Percentiles rank a stretch among this genome's conserved stretches.
Evolutionary conservation across 192 early-diverging fungal genomes (phyloP).

Genomic region (Coemansia reversa): DNA sequence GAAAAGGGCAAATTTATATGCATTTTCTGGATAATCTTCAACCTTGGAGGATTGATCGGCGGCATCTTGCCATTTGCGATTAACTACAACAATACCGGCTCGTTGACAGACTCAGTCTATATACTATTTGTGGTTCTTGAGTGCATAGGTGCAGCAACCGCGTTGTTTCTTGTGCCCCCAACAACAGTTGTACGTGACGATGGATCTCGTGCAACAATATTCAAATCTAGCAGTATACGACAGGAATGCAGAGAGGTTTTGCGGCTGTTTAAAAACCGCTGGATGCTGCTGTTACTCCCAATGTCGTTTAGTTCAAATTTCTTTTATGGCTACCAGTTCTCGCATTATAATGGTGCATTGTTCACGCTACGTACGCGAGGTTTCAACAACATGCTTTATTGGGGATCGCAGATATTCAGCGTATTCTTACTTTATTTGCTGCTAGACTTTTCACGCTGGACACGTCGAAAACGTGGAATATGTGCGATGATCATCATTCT

Average conservation of each 20-base stretch:
- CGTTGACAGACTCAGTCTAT: slow-evolving; percentile 68
- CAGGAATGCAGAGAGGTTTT: slow-evolving; percentile 61
- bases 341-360: slow-evolving; percentile 57
- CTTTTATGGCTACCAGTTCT: slow-evolving; percentile 78
- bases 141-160: slow-evolving; percentile 59
- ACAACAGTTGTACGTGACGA: slow-evolving; percentile 65
- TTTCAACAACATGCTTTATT: slow-evolving; percentile 78
- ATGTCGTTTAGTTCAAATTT: slow-evolving; percentile 76
- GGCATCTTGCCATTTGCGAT: slow-evolving; percentile 67
- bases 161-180: slow-evolving; percentile 61
- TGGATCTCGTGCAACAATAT: slow-evolving; percentile 62
- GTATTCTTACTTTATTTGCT: slow-evolving; percentile 63
- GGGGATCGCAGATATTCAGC: slow-evolving; percentile 73
- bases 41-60: slow-evolving; percentile 73
- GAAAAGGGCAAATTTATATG: slow-evolving; percentile 80
- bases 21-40: slow-evolving; percentile 83
- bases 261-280: slow-evolving; percentile 62
- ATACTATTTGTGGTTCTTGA: slow-evolving; percentile 72
- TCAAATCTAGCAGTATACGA: slow-evolving; percentile 56
- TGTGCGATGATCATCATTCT: slow-evolving; percentile 50
- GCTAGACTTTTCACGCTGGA: slow-evolving; percentile 58
- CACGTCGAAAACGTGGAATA: slow-evolving; percentile 63
- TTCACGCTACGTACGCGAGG: slow-evolving; percentile 69
- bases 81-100: slow-evolving; percentile 58
- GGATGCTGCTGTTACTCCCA: slow-evolving; percentile 70